Base-by-base conservation (phyloP, 441 rosid genomes). In the Pelargonium myrrhifolium region DNA sequence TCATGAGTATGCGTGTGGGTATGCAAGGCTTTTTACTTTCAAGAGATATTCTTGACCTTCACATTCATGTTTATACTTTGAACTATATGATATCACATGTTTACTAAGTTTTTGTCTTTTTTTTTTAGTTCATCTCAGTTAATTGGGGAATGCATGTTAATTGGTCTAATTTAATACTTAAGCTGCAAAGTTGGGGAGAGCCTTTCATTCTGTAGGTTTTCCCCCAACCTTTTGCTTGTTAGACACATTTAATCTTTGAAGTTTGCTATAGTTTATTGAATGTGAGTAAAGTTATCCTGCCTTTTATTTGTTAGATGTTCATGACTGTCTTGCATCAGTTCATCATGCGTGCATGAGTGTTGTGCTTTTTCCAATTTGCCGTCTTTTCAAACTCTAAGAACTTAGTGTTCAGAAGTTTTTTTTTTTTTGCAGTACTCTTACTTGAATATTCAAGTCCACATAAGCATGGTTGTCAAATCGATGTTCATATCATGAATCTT, bases 1-100 rank as follows among this genome's bases (percentile, higher is more conserved):
- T 42, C 45, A 43, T 43, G 49, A 12, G 49, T 55, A 66, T 68
- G 59, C 39, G 26, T 62, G 39, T 45, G 15, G 40, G 63, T 17
- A 49, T 26, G 8, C 56, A 40, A 9, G 65, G 43, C 31, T 43
- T 43, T 39, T 43, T 42, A 42, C 14, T 11, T 15, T 43, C 0
- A 39, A 39, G 4, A 43, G 10, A 9, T 60, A 42, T 66, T 55
- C 28, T 28, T 21, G 24, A 12, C 56, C 72, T 49, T 72, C 39
- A 40, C 68, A 35, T 59, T 6, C 22, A 12, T 74, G n/a, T 63
- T 21, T 55, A 47, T 47, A 3, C 6, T n/a, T n/a, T n/a, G 17
- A 12, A n/a, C 11, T 9, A 12, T 43, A 43, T 12, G 12, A n/a
- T 43, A 11, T 43, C 11, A 43, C 49, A 43, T 43, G 12, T 43